Evolutionary conservation across 2,329 filamentous ascomycete genomes (phyloP), one percentile per base, ranked within the genome.

Genomic region (Alternaria sp.): DNA sequence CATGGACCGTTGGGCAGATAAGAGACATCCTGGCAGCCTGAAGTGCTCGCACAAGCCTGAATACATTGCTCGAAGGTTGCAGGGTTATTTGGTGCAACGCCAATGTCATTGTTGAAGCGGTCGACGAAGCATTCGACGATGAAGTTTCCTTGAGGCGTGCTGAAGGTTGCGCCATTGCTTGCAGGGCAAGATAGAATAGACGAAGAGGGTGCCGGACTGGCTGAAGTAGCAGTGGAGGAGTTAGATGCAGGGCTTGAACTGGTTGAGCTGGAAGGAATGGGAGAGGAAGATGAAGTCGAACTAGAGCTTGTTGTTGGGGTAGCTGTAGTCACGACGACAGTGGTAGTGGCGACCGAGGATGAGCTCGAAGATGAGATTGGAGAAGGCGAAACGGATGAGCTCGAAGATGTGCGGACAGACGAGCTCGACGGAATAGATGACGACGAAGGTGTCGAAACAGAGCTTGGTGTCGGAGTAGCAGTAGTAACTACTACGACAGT

Each of bases 1-100:
- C 60, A 64, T 18, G 60, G 60, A 9, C 61, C 64, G 16, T 63
- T 63, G 12, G 64, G 64, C 3, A 58, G 18, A 46, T 65, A 67
- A 5, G 62, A 59, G 14, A 63, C 62, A 12, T 40, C 57, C 20
- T 54, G 44, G 41, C 64, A 67, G 9, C 27, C n/a, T 5, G 52
- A 14, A 27, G 30, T 55, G 6, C 32, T 30, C 8, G 48, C 55
- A 22, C 64, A 67, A 38, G 53, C 57, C 11, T 54, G 48, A 11
- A 67, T 46, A 34, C 65, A 65, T 46, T 55, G 51, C 4, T 36
- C 41, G 22, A 30, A 64, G 20, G 40, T 54, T 4, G 16, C 22
- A 20, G 55, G 57, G n/a, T 46, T 41, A 12, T 27, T 44, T 38
- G 51, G 36, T 28, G 59, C 53, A 18, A 38, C 38, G n/a, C 54